Evolutionary conservation across 331 rosid species (phyloP).

Genomic region (Phaseolus coccineus): DNA sequence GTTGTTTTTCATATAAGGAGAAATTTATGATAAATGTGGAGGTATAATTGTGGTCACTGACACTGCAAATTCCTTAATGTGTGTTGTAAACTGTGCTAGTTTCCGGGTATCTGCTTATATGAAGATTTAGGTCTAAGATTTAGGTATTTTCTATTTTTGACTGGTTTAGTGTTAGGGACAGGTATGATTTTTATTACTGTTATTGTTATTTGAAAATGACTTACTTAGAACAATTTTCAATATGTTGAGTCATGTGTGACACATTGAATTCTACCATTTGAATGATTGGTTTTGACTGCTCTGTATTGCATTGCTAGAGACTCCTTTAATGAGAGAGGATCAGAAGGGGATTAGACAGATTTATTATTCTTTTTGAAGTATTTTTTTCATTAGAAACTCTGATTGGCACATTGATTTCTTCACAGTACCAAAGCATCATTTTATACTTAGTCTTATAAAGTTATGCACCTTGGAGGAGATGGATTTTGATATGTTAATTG

Average conservation of each 20-base stretch:
- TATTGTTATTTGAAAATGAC: neutral
- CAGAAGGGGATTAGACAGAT: neutral
- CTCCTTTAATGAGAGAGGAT: constrained; percentile 1
- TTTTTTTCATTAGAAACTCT: neutral
- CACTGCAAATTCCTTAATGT: neutral
- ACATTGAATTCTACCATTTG: neutral
- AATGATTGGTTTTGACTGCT: neutral
- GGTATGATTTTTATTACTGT: neutral
- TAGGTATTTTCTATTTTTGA: neutral
- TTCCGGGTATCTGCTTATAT: neutral
- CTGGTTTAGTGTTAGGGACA: constrained; percentile 20
- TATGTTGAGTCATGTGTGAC: too few species aligned
- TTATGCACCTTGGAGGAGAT: constrained; percentile 2
- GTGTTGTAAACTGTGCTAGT: neutral
- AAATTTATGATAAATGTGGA: neutral
- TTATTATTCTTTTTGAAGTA: neutral
- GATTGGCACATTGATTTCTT: neutral
- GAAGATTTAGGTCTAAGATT: too few species aligned
- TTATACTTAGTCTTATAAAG: neutral
- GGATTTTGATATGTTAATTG: neutral
- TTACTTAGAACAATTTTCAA: neutral
- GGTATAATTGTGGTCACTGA: neutral
- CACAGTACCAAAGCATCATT: neutral
- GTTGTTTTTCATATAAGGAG: neutral
- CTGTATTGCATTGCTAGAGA: constrained; percentile 7